Evolutionary conservation across 371 early-diverging fungal genomes (phyloP).

Genomic region (Mortierella sp.): DNA sequence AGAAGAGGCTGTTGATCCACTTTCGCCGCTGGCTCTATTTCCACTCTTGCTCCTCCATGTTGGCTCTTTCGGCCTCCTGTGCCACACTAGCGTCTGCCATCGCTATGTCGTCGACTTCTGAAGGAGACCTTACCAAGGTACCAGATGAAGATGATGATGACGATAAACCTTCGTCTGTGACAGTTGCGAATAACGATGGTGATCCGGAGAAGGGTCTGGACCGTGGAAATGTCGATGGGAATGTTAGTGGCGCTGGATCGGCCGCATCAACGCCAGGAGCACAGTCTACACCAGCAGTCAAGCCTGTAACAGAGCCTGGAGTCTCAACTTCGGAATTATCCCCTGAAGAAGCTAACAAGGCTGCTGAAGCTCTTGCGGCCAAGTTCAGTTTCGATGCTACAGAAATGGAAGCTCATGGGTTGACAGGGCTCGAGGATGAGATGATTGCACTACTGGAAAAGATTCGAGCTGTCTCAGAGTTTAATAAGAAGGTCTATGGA

Average conservation of each 20-base stretch:
- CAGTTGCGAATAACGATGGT: not conserved
- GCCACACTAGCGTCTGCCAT: constrained; percentile 43
- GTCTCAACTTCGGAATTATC: constrained; percentile 7
- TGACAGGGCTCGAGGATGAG: constrained; percentile 55
- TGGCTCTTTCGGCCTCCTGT: constrained; percentile 48
- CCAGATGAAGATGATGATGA: constrained; percentile 31
- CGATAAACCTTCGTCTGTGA: not conserved
- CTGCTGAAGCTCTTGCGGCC: constrained; percentile 43
- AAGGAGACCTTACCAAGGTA: not conserved
- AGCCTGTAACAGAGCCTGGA: constrained; percentile 2
- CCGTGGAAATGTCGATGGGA: constrained; percentile 4
- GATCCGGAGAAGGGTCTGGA: not conserved
- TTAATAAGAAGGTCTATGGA: constrained; percentile 56
- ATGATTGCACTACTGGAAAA: constrained; percentile 50
- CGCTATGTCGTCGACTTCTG: constrained; percentile 25
- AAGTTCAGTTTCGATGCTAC: constrained; percentile 44
- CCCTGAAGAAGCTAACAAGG: constrained; percentile 46
- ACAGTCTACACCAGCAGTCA: not conserved
- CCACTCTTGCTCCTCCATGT: constrained; percentile 47
- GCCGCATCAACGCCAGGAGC: not conserved
- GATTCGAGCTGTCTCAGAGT: constrained; percentile 52
- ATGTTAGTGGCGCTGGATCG: not conserved
- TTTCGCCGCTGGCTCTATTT: constrained; percentile 55
- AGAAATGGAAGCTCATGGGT: constrained; percentile 55
- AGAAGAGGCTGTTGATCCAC: constrained; percentile 51